Evolutionary conservation across 306 rosid species (phyloP).

Genomic region (Purshia tridentata): DNA sequence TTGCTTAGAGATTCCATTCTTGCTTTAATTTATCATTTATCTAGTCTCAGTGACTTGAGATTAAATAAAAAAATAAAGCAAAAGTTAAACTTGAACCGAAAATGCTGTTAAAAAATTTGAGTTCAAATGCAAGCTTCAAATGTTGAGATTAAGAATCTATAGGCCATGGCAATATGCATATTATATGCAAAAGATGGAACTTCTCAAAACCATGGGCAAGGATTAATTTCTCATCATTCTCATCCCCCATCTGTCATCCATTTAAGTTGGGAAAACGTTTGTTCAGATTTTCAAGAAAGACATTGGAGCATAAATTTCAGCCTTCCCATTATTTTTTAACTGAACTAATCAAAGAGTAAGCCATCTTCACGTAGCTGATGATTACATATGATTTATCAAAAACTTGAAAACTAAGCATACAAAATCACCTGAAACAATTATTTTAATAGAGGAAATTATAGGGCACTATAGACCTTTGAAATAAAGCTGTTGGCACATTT

Average conservation of each 20-base stretch:
- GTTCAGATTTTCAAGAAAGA: not conserved
- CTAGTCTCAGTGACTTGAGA: no score
- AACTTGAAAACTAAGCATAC: constrained; percentile 1
- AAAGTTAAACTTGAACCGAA: not conserved
- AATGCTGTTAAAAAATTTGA: no score
- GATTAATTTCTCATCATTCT: not conserved
- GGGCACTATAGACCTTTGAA: constrained; percentile 15
- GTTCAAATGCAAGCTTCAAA: no score
- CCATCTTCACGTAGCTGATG: not conserved
- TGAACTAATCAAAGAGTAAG: not conserved
- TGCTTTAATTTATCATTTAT: no score
- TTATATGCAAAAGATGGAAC: not conserved
- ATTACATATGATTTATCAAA: not conserved
- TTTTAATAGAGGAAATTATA: constrained; percentile 24
- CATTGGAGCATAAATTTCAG: not conserved
- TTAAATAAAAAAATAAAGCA: no score
- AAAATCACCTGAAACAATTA: constrained; percentile 29
- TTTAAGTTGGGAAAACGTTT: not conserved
- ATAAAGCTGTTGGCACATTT: constrained; percentile 14
- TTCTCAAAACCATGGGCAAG: not conserved
- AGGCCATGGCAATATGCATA: not conserved
- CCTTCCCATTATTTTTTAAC: constrained; percentile 4
- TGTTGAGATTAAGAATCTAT: no score
- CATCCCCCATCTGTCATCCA: not conserved
- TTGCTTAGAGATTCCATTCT: no score